Base-by-base conservation (phyloP, 1,284 basidiomycete species). In the Coniferiporia weirii region DNA sequence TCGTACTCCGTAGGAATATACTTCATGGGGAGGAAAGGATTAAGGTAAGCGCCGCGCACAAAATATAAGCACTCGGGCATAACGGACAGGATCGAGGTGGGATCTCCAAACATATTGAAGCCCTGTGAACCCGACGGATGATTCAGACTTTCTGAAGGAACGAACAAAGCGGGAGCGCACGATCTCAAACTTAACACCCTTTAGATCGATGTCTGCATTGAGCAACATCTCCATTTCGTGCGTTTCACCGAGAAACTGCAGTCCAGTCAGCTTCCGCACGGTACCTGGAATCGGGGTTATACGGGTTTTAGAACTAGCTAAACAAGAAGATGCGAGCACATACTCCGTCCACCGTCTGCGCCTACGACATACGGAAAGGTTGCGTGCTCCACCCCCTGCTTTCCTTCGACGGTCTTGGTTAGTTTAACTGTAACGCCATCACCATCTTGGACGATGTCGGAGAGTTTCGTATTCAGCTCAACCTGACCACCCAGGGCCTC, bases 161-260 rank as follows among this genome's bases (percentile, higher is more conserved):
- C 2, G n/a, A 27, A 51, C 15, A 32, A 32, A 50, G 4, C n/a
- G 43, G 50, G 36, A 7, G 20, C 4, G 13, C 56, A n/a, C 51
- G 19, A 20, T 32, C 57, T 4, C 9, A 20, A 17, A 10, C 45
- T 2, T 54, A 20, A 12, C 54, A 27, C 27, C 58, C 58, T 49
- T 34, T 36, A 59, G 7, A 8, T 54, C 19, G 15, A 45, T 19
- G 36, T 59, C 58, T 17, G 36, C 52, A n/a, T 54, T 52, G 6
- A 40, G 22, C 7, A 60, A 20, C 17, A 35, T 64, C 20, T 74
- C 64, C 8, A 72, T 66, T 4, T 68, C 66, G 40, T 66, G 67
- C 0, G 73, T 75, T 59, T 82, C 76, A 0, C 80, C 81, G 1
- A 76, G 57, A 59, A 82, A 80, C 0, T 70, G 61, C 27, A 81